Conservation (phyloP, 1,139 yeast genomes). For the Hyphopichia khmerensis region DNA sequence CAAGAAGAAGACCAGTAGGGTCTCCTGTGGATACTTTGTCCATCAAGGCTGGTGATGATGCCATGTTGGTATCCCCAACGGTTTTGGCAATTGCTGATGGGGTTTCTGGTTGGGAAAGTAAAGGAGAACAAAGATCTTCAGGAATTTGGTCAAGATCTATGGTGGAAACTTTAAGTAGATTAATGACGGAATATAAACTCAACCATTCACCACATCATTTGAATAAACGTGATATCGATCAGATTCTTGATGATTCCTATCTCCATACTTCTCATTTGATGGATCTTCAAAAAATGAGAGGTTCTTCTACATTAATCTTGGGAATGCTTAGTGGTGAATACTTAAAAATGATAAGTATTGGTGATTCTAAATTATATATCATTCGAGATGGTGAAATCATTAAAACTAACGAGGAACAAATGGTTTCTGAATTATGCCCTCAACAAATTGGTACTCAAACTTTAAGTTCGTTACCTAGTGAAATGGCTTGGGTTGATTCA, state of each 20-base stretch:
- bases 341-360: conserved; percentile 52
- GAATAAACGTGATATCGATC: conserved; percentile 43
- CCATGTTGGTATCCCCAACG: conserved; percentile 58
- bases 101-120: conserved; percentile 58
- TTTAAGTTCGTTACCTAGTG: conserved; percentile 43
- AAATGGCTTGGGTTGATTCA: conserved; percentile 49
- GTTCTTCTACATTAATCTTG: conserved; percentile 53
- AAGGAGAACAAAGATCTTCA: conserved; percentile 40
- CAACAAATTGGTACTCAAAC: conserved; percentile 59
- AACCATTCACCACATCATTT: conserved; percentile 44
- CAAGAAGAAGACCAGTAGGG: conserved; percentile 53
- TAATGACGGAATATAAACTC: conserved; percentile 47
- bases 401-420: conserved; percentile 48
- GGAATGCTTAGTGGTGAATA: conserved; percentile 52
- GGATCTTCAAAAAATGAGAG: conserved; percentile 50
- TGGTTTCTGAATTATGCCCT: conserved; percentile 50
- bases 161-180: conserved; percentile 51
- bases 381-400: conserved; percentile 49
- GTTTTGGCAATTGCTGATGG: conserved; percentile 63
- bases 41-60: conserved; percentile 60
- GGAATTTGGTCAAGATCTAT: conserved; percentile 60
- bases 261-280: conserved; percentile 52
- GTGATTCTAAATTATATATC: conserved; percentile 53
- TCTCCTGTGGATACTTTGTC: conserved; percentile 54
- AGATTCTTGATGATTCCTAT: conserved; percentile 51